Base-by-base conservation (phyloP, 2,329 filamentous ascomycete genomes). In the Canariomyces notabilis region DNA sequence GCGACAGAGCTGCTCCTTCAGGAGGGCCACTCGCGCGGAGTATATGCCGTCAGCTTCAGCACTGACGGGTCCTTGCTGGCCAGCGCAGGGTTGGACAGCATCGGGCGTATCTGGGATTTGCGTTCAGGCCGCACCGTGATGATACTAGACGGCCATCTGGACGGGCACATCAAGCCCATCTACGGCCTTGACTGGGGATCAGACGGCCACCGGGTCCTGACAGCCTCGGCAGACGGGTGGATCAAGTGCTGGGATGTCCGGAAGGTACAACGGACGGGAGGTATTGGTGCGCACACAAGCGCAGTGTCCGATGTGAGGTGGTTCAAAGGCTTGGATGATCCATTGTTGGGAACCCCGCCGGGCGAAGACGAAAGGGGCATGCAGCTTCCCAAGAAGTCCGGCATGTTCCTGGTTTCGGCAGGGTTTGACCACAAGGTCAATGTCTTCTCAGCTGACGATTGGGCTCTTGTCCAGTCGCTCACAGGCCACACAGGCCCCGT, bases 231-330 rank as follows among this genome's bases (percentile, higher is more conserved):
- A 2, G 93, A 98, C 62, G 91, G 91, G 15, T 97, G 93, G 79
- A 83, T 95, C 60, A 97, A 96, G 67, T 96, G 91, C 68, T 98
- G 93, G 93, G 93, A 98, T 62, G 76, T 98, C 42, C 82, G 93
- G 37, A 91, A 93, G 59, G 90, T 97, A 39, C 80, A 86, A 57
- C 83, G 83, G 53, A 84, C 80, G 0, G 91, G 88, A 11, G 87
- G 86, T 15, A 85, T 98, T 37, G 93, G 91, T 39, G 91, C 93
- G 6, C 93, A 98, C 65, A 85, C 81, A 40, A 91, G 89, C 54
- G 86, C 93, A 26, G 90, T 98, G 6, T 93, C 89, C 1, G 93
- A 98, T 64, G 70, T 98, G 53, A 77, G 89, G 52, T 97, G 93
- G 89, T 97, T 85, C 71, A 94, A 93, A 65, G 91, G 93, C 2